Evolutionary conservation across 2,329 filamentous ascomycete species (phyloP).

Genomic region (Tetracladium maxilliforme): DNA sequence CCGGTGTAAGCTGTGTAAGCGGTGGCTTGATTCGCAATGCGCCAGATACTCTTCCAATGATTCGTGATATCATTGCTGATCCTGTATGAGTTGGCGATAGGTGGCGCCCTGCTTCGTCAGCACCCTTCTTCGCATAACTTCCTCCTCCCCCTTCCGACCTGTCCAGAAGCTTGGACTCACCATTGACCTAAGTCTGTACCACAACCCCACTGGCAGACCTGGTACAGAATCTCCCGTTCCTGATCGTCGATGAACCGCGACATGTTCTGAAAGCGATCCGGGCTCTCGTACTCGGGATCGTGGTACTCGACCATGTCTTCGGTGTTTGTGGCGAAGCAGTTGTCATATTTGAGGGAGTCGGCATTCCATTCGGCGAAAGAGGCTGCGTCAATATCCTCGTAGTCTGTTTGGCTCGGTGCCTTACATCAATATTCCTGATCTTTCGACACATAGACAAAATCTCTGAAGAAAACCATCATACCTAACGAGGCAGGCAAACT

Average conservation of each 20-base stretch:
- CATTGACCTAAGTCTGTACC: conserved; percentile 22
- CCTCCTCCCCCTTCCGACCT: too few relatives aligned
- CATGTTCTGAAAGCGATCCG: conserved; percentile 18
- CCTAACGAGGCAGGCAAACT: conserved; percentile 3
- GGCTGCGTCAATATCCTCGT: conserved; percentile 10
- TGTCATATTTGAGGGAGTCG: conserved; percentile 25
- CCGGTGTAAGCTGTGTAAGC: conserved; percentile 19
- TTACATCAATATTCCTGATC: conserved; percentile 2
- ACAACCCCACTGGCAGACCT: conserved; percentile 25
- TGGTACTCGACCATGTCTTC: conserved; percentile 17
- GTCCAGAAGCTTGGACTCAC: too few relatives aligned
- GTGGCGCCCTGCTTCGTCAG: conserved; percentile 22
- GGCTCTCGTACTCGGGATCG: conserved; percentile 16
- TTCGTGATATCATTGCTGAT: conserved; percentile 25
- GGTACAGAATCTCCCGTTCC: conserved; percentile 17
- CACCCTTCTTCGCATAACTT: too few relatives aligned
- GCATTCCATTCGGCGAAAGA: conserved; percentile 14
- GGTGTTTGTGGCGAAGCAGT: conserved; percentile 1
- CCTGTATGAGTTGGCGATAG: conserved; percentile 20
- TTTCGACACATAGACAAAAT: conserved; percentile 10
- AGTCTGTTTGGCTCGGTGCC: conserved; percentile 3
- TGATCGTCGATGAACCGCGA: conserved; percentile 13
- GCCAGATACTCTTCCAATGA: conserved; percentile 18
- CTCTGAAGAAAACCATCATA: background rate
- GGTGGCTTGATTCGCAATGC: conserved; percentile 24